Conservation (phyloP, 352 stramenopile genomes). For the Globisporangium spinosum region DNA sequence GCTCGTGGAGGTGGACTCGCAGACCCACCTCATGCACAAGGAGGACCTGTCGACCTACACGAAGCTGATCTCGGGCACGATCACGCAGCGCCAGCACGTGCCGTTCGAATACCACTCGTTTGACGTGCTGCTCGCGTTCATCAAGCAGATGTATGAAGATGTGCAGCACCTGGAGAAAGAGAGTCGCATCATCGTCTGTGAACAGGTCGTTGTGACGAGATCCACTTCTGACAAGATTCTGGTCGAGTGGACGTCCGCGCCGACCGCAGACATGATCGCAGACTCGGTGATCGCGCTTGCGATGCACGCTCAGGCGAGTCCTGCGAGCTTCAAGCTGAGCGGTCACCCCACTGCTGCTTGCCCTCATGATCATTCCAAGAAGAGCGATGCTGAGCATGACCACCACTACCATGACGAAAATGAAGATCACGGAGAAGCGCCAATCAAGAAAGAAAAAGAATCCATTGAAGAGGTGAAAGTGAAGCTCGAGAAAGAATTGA, state of each 20-base stretch:
- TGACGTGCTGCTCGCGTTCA: conserved; percentile 71
- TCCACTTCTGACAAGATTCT: conserved; percentile 41
- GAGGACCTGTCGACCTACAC: conserved; percentile 85
- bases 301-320: conserved; percentile 91
- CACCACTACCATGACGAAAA: conserved; percentile 23
- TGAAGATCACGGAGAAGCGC: conserved; percentile 19
- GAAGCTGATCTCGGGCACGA: conserved; percentile 73
- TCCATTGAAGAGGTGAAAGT: conserved; percentile 17
- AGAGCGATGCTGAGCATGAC: conserved; percentile 18
- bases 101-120: conserved; percentile 80
- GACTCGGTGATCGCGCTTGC: conserved; percentile 94
- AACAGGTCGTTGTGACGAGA: conserved; percentile 68
- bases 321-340: conserved; percentile 79
- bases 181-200: conserved; percentile 62
- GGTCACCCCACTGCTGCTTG: conserved; percentile 69
- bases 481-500: conserved; percentile 20
- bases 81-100: conserved; percentile 84
- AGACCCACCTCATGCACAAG: conserved; percentile 83
- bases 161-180: conserved; percentile 53
- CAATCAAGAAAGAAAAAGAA: conserved; percentile 27
- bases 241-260: conserved; percentile 87
- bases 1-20: conserved; percentile 82
- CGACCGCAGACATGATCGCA: conserved; percentile 94
- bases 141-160: conserved; percentile 84
- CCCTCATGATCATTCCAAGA: conserved; percentile 76